Base-by-base conservation (phyloP, 2,329 filamentous ascomycete genomes). In the Scleromitrula shiraiana region DNA sequence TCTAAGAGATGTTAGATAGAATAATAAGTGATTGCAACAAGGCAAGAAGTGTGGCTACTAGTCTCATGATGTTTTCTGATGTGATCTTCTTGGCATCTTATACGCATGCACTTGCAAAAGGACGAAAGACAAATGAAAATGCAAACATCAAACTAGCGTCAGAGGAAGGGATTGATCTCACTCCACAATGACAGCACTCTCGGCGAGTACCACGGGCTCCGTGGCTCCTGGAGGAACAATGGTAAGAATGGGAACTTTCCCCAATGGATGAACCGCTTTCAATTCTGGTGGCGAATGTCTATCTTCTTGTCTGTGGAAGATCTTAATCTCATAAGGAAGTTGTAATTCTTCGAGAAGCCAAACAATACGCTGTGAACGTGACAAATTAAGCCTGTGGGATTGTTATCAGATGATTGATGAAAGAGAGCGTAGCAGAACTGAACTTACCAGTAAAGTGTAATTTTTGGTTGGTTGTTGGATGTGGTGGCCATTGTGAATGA, bases 231-330 rank as follows among this genome's bases (percentile, higher is more conserved):
- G 67, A 0, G 70, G 63, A n/a, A 67, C 69, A 57, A 96, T 71
- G 7, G 77, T 78, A 55, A 97, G 70, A 35, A 91, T 70, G 0
- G 91, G 91, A 1, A 88, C 89, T 65, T 95, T 95, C 53, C 91
- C 91, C 4, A 96, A 74, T 0, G 88, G 84, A 61, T 95, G 88
- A 30, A 95, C 68, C 54, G 87, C 74, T 61, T 85, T 82, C 38
- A 96, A 75, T 59, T 86, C 83, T 0, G 79, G 71, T 3, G 88
- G 87, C 1, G 90, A 90, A 58, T 71, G 75, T 47, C 83, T 76
- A 49, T 70, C 61, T 47, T 67, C 69, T 54, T 72, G 64, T 45
- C 90, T 83, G 65, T 87, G 88, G 74, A 85, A 93, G 46, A 84
- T 75, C 61, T 91, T 80, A 50, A 96, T 69, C 53, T 90, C 79